A percentile compares a stretch with the other conserved stretches of the same genome.
phyloP scores from a whole-genome alignment of 805 yeast genomes.

The Huiozyma sinensis region DNA sequence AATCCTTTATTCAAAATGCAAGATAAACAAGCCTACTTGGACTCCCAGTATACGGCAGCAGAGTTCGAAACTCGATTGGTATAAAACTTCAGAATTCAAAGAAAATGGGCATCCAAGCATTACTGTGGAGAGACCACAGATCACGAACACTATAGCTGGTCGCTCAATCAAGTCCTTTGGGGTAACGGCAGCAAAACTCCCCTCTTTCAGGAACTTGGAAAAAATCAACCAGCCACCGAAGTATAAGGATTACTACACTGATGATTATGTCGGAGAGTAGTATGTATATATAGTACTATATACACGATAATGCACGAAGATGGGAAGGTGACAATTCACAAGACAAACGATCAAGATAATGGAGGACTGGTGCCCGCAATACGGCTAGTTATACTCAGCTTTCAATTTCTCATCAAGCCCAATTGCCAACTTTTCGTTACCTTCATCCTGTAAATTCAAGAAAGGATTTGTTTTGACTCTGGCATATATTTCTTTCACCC shows the following conservation, averaged over 20 bases:
- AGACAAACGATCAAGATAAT: no score
- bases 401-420: conserved; percentile 8
- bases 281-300: background rate
- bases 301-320: background rate
- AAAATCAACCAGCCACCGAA: conserved; percentile 42
- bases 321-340: background rate
- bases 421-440: conserved; percentile 8
- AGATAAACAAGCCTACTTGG: conserved; percentile 24
- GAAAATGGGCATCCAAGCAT: conserved; percentile 31
- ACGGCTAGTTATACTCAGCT: background rate
- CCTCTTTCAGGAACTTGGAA: conserved; percentile 55
- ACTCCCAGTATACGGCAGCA: conserved; percentile 5
- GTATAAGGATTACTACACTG: conserved; percentile 7
- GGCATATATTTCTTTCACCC: conserved; percentile 17
- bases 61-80: conserved; percentile 13
- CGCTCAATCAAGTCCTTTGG: conserved; percentile 12
- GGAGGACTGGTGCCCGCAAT: no score
- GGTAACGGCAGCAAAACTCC: conserved; percentile 30
- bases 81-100: conserved; percentile 16
- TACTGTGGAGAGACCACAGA: conserved; percentile 34
- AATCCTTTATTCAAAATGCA: conserved; percentile 20
- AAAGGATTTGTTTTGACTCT: conserved; percentile 23
- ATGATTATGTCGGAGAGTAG: conserved; percentile 4
- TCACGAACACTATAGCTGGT: conserved; percentile 30
- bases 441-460: conserved; percentile 3